These are phyloP conservation scores for Omphalea diandra DNA, from an alignment of 441 rosid genomes.

Conservation along the genomic window DNA sequence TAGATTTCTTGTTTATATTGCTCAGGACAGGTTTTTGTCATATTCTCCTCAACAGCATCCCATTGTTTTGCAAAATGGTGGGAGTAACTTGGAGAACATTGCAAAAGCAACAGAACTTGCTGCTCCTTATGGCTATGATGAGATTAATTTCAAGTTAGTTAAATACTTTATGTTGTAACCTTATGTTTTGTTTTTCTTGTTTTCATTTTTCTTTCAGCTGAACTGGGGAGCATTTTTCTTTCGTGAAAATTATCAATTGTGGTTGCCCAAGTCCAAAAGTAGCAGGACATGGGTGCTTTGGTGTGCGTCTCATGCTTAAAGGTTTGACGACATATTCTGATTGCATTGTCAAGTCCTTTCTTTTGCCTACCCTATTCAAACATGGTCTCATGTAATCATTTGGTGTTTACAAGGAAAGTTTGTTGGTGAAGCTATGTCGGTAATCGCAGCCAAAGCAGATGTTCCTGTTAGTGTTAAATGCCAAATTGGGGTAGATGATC, in stretches of 20 bases:
- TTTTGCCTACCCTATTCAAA: slow-evolving; percentile 6
- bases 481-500: slow-evolving; percentile 95
- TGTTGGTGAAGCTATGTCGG: slow-evolving; percentile 96
- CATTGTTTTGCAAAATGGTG: slow-evolving; percentile 94
- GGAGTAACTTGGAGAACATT: slow-evolving; percentile 77
- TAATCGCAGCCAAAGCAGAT: slow-evolving; percentile 88
- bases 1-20: slow-evolving; percentile 30
- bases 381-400: slow-evolving; percentile 30
- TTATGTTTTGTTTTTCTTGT: slow-evolving; percentile 13
- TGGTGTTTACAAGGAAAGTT: slow-evolving; percentile 55
- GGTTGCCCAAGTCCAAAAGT: slow-evolving; percentile 98
- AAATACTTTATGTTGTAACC: slow-evolving; percentile 3
- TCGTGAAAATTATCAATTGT: slow-evolving; percentile 54
- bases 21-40: slow-evolving; percentile 95
- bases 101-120: slow-evolving; percentile 93
- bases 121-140: slow-evolving; percentile 74
- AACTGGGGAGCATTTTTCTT: neutral
- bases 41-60: slow-evolving; percentile 91
- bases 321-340: slow-evolving; percentile 41
- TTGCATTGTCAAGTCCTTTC: slow-evolving; percentile 15
- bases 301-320: slow-evolving; percentile 92
- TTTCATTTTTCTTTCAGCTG: slow-evolving; percentile 14
- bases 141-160: slow-evolving; percentile 91
- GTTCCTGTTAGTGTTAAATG: slow-evolving; percentile 93
- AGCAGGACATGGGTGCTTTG: slow-evolving; percentile 98